Conservation (phyloP, 208 protist species). For the Acanthamoeba royreba region DNA sequence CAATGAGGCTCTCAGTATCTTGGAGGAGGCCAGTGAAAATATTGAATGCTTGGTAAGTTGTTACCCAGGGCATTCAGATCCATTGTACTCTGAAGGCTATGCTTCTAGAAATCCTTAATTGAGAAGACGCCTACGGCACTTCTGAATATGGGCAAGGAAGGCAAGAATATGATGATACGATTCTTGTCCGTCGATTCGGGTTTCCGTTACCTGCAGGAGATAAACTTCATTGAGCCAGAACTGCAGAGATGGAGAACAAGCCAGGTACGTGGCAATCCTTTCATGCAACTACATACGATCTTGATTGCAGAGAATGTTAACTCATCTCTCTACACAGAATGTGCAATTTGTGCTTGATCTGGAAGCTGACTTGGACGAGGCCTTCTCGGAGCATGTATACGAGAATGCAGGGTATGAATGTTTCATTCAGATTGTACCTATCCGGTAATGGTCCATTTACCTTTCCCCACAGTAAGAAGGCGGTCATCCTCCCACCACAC, state of each 20-base stretch:
- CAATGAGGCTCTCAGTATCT: conserved; percentile 49
- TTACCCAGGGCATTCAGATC: background rate
- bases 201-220: conserved; percentile 24
- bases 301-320: no score
- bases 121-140: background rate
- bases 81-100: background rate
- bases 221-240: background rate
- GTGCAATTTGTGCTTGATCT: background rate
- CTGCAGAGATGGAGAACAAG: background rate
- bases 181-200: conserved; percentile 17
- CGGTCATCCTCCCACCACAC: conserved; percentile 63
- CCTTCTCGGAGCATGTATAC: background rate
- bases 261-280: background rate
- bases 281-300: no score
- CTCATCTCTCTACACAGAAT: background rate
- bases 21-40: conserved; percentile 70
- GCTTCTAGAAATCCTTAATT: conserved; percentile 1
- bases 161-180: conserved; percentile 27
- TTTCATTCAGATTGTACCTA: background rate
- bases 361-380: background rate
- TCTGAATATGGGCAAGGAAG: background rate
- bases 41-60: conserved; percentile 27
- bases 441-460: background rate
- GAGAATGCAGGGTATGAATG: background rate
- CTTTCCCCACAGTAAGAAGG: background rate